phyloP scores from a whole-genome alignment of 2,329 filamentous ascomycete species.

The Curvularia spicifera region DNA sequence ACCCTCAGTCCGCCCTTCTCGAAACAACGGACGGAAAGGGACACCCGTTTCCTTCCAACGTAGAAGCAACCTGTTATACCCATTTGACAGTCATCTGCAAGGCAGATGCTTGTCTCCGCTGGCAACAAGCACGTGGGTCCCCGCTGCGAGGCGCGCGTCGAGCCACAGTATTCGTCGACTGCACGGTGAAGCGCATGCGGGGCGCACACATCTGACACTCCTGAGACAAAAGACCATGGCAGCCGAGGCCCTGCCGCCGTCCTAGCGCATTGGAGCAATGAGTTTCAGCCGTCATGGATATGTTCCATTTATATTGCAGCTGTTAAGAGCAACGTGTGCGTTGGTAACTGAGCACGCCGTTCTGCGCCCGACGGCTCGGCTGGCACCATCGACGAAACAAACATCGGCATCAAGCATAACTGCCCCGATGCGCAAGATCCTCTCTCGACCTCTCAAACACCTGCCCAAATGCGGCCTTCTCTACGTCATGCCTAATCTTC shows the following conservation, averaged over 20 bases:
- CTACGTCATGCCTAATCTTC: conserved; percentile 13
- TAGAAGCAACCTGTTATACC: conserved; percentile 3
- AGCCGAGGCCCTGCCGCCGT: conserved; percentile 11
- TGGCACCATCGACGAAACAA: conserved; percentile 10
- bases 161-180: conserved; percentile 14
- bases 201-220: conserved; percentile 11
- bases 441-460: conserved; percentile 4
- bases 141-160: conserved; percentile 4
- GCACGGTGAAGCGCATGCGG: conserved; percentile 14
- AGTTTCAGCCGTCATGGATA: conserved; percentile 12
- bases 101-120: conserved; percentile 7
- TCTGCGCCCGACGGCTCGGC: background rate
- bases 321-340: conserved; percentile 9
- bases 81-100: conserved; percentile 4
- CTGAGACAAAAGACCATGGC: conserved; percentile 11
- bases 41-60: conserved; percentile 4
- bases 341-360: conserved; percentile 1
- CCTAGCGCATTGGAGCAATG: conserved; percentile 5
- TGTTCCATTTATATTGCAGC: conserved; percentile 15
- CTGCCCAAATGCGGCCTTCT: conserved; percentile 8
- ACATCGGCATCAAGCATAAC: conserved; percentile 1
- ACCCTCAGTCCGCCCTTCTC: conserved; percentile 1
- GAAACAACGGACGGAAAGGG: conserved; percentile 6
- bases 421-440: background rate
- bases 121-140: conserved; percentile 9